Percentiles rank a stretch among this genome's conserved stretches.
phyloP scores from a whole-genome alignment of 495 filamentous ascomycete species.

The Aspergillus coremiiformis region DNA sequence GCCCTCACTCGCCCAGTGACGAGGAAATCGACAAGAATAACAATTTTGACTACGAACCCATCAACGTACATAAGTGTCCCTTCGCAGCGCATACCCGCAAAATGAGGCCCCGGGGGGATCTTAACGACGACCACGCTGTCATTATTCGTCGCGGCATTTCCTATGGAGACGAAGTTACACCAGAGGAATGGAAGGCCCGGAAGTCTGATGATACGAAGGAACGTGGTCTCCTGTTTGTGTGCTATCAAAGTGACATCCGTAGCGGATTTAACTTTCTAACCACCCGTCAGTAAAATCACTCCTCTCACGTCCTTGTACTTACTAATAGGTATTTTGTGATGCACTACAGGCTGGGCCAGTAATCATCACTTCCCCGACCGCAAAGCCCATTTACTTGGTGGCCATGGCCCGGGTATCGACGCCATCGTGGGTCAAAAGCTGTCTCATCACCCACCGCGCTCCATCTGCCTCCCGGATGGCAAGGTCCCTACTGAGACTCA shows the following conservation, averaged over 20 bases:
- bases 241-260: conserved; percentile 34
- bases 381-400: conserved; percentile 1
- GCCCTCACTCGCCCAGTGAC: no score
- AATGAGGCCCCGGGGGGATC: conserved; percentile 23
- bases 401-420: conserved; percentile 1
- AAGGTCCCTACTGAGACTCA: no score
- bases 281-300: conserved; percentile 12
- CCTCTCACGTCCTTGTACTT: no score
- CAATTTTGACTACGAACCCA: conserved; percentile 23
- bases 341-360: conserved; percentile 5
- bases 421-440: neutral
- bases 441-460: no score
- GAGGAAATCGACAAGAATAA: no score
- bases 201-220: conserved; percentile 9
- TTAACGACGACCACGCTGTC: conserved; percentile 12
- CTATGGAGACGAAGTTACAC: conserved; percentile 19
- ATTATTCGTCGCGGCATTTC: conserved; percentile 29
- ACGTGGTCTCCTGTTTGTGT: conserved; percentile 35
- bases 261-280: conserved; percentile 31
- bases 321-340: neutral
- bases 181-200: conserved; percentile 20
- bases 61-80: conserved; percentile 18
- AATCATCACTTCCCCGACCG: conserved; percentile 4
- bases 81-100: conserved; percentile 34
- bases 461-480: no score